These are phyloP conservation scores for Ophiostoma populinum DNA, from an alignment of 2,329 filamentous ascomycete genomes.

Conservation along the genomic window DNA sequence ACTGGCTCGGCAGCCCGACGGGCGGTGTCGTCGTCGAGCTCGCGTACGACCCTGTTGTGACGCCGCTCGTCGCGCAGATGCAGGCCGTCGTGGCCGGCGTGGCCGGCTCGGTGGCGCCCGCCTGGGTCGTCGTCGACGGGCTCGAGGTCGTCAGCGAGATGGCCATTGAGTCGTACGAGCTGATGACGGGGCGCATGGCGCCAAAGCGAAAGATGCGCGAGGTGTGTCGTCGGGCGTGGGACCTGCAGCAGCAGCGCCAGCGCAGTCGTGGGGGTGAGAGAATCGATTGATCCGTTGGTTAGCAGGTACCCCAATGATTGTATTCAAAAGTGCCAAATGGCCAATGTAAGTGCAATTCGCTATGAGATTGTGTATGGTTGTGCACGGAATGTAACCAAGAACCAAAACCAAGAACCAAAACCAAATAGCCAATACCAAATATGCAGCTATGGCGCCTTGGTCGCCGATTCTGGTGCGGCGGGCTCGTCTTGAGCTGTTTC, in stretches of 20 bases:
- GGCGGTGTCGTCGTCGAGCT: conserved; percentile 59
- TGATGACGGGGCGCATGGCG: conserved; percentile 56
- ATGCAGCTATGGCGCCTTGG: too few relatives aligned
- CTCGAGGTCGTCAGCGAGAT: conserved; percentile 58
- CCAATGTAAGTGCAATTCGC: too few relatives aligned
- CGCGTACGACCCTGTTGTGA: conserved; percentile 54
- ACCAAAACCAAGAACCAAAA: too few relatives aligned
- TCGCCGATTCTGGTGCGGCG: too few relatives aligned
- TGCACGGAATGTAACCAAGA: too few relatives aligned
- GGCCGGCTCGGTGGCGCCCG: conserved; percentile 29
- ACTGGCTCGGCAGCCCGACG: conserved; percentile 53
- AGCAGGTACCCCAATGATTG: too few relatives aligned
- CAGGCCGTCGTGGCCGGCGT: conserved; percentile 32
- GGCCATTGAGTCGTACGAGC: conserved; percentile 59
- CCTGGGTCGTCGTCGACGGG: conserved; percentile 58
- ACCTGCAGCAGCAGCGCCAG: not conserved
- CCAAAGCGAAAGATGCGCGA: conserved; percentile 51
- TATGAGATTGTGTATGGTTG: too few relatives aligned
- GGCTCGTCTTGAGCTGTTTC: too few relatives aligned
- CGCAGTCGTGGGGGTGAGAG: too few relatives aligned
- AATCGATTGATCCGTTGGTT: too few relatives aligned
- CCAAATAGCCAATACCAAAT: too few relatives aligned
- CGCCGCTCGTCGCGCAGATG: conserved; percentile 51
- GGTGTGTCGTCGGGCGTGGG: conserved; percentile 30
- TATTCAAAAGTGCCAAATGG: too few relatives aligned